These are phyloP conservation scores for Epithele typhae DNA, from an alignment of 768 basidiomycete genomes.

Conservation along the genomic window DNA sequence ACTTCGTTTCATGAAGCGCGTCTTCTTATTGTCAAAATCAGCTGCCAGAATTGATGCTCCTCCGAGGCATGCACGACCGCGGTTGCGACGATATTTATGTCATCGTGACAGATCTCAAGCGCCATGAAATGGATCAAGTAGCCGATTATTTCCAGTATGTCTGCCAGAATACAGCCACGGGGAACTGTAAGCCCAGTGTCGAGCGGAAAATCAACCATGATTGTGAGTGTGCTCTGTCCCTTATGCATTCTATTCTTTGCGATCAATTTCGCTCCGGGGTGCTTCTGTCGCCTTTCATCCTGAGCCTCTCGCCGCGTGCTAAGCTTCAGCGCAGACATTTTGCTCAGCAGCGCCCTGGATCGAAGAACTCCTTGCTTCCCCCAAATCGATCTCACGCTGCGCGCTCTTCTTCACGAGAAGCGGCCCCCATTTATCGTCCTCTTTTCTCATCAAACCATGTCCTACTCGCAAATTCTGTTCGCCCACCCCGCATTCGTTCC, in stretches of 20 bases:
- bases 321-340: constrained; percentile 44
- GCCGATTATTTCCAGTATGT: constrained; percentile 77
- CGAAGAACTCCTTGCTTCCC: constrained; percentile 77
- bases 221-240: constrained; percentile 41
- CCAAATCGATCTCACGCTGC: constrained; percentile 74
- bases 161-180: constrained; percentile 59
- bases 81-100: constrained; percentile 77
- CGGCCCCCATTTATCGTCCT: constrained; percentile 72
- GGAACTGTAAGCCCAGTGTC: constrained; percentile 59
- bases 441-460: constrained; percentile 77
- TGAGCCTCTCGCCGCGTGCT: neutral
- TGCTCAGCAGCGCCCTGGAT: constrained; percentile 60
- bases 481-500: constrained; percentile 69
- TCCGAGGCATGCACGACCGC: constrained; percentile 76
- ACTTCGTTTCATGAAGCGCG: neutral
- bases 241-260: neutral
- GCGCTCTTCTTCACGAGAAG: constrained; percentile 73
- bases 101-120: constrained; percentile 74
- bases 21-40: constrained; percentile 23
- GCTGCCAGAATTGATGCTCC: constrained; percentile 76
- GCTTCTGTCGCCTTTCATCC: neutral
- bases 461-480: constrained; percentile 80
- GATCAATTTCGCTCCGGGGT: neutral
- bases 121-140: constrained; percentile 77
- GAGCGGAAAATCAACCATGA: constrained; percentile 65